Base-by-base conservation (phyloP, 768 basidiomycete genomes). In the Termitomyces sp. region DNA sequence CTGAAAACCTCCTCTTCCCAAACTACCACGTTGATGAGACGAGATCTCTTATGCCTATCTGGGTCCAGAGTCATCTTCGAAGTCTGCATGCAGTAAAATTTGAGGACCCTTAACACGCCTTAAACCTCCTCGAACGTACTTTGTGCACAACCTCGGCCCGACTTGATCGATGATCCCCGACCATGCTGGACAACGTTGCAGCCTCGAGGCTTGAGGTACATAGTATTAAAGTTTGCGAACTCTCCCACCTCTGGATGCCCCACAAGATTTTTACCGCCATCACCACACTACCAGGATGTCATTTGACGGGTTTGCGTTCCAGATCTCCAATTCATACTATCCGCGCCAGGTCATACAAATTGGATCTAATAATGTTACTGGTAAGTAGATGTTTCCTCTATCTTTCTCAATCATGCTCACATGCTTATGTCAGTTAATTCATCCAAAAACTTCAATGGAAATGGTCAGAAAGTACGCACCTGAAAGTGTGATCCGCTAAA, bases 341-440 rank as follows among this genome's bases (percentile, higher is more conserved):
- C 52, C 44, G n/a, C 52, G 52, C 18, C 44, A 53, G 38, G 52
- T 53, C 1, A 53, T 53, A 25, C 43, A 45, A 12, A 53, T 53
- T 13, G 38, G 2, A 5, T 22, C 38, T 27, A 41, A 53, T 27
- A 38, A 41, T 32, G 36, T 47, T 0, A 53, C 44, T 32, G 27
- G 52, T 47, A 11, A 11, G 52, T 53, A 29, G 12, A 23, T 6
- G 11, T 4, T 27, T 32, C n/a, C 2, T 31, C 18, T 7, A 6
- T 18, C 39, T 27, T 33, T 18, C 35, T 39, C 7, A n/a, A n/a
- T n/a, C n/a, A 48, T 31, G 29, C 22, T n/a, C 33, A 25, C 18
- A 23, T 39, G 7, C 20, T 38, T 46, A 5, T 38, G 16, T 9
- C 7, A 53, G 52, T 53, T 6, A 40, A 22, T 22, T 20, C 52